These are phyloP conservation scores for Pichia thaimueangensis DNA, from an alignment of 805 yeast genomes.

Conservation along the genomic window DNA sequence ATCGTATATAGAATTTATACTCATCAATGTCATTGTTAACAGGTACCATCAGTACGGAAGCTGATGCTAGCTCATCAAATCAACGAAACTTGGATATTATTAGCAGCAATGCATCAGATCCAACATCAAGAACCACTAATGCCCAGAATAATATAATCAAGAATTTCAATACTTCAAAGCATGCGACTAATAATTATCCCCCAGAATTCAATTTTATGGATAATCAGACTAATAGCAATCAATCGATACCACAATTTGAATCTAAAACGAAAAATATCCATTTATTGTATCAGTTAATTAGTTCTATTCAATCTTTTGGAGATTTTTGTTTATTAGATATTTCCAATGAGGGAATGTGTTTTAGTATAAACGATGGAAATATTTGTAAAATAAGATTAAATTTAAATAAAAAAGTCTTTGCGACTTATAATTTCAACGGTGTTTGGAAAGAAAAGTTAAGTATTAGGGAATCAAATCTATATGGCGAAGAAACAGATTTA, in stretches of 20 bases:
- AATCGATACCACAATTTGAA: conserved; percentile 16
- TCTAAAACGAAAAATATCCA: conserved; percentile 25
- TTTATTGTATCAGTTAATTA: conserved; percentile 22
- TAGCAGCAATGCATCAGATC: too few species aligned
- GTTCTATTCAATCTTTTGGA: conserved; percentile 27
- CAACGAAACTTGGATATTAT: too few species aligned
- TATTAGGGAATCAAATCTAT: not conserved
- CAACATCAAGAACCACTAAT: too few species aligned
- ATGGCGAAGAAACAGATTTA: conserved; percentile 9
- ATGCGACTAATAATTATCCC: too few species aligned
- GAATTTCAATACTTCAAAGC: too few species aligned
- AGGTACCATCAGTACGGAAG: too few species aligned
- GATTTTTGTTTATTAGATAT: conserved; percentile 29
- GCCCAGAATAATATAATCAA: too few species aligned
- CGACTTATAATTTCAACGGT: conserved; percentile 25
- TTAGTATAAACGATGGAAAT: conserved; percentile 43
- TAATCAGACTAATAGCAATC: not conserved
- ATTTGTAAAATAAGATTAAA: conserved; percentile 34
- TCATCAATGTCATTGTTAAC: too few species aligned
- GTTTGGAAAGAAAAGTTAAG: conserved; percentile 4
- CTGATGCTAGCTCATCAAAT: too few species aligned
- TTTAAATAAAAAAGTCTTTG: conserved; percentile 33
- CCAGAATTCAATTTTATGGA: too few species aligned
- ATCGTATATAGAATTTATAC: too few species aligned
- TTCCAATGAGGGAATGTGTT: conserved; percentile 45